Evolutionary conservation across 2,329 filamentous ascomycete species (phyloP).

Genomic region (Parastagonospora nodorum): DNA sequence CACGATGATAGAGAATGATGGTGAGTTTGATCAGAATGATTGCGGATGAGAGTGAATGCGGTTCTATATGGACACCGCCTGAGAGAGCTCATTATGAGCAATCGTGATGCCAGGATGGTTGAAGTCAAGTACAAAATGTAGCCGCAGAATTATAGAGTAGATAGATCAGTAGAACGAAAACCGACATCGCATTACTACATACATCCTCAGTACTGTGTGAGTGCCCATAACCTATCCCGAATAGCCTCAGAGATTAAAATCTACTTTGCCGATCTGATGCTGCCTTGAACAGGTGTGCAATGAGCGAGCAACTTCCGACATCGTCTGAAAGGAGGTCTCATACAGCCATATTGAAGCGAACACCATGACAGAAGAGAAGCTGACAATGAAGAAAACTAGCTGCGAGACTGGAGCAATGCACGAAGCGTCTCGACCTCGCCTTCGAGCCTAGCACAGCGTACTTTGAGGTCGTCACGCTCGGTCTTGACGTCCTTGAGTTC

Average conservation of each 20-base stretch:
- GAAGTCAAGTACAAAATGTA: not conserved
- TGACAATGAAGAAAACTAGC: slow-evolving; percentile 25
- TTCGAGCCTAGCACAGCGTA: slow-evolving; percentile 67
- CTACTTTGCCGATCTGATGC: slow-evolving; percentile 40
- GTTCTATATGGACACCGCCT: not conserved
- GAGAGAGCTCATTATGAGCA: not conserved
- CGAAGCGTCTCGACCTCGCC: slow-evolving; percentile 67
- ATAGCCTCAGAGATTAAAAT: slow-evolving; percentile 27
- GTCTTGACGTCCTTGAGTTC: slow-evolving; percentile 63
- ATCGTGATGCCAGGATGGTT: not conserved
- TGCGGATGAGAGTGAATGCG: not conserved
- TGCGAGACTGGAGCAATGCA: slow-evolving; percentile 53
- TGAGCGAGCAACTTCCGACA: slow-evolving; percentile 35
- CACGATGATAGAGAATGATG: slow-evolving; percentile 17
- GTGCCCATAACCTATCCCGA: slow-evolving; percentile 2
- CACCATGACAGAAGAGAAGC: slow-evolving; percentile 9
- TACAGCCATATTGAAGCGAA: slow-evolving; percentile 1
- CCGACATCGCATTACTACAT: slow-evolving; percentile 5
- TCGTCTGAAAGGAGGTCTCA: slow-evolving; percentile 32
- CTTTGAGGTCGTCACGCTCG: slow-evolving; percentile 67
- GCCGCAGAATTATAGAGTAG: not conserved
- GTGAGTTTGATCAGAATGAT: not conserved
- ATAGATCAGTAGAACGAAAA: slow-evolving; percentile 7
- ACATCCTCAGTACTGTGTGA: slow-evolving; percentile 12
- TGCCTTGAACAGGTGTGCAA: slow-evolving; percentile 19